A percentile compares a stretch with the other conserved stretches of the same genome.
These are phyloP conservation scores for Gossypium rotundifolium DNA, from an alignment of 345 rosid genomes.

Conservation along the genomic window DNA sequence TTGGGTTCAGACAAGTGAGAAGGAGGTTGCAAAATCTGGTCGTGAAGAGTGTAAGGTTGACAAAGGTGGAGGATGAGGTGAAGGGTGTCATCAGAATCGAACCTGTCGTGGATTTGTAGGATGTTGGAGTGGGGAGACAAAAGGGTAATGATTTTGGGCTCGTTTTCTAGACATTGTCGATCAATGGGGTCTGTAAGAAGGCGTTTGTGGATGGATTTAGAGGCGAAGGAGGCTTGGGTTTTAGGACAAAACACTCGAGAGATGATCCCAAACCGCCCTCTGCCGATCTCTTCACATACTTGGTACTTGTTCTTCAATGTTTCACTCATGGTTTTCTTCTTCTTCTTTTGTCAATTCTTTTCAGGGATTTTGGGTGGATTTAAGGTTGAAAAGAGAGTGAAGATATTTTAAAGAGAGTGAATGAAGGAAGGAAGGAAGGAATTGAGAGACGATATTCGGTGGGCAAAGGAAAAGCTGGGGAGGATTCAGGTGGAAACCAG, in stretches of 20 bases:
- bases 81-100: constrained; percentile 53
- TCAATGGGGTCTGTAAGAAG: constrained; percentile 50
- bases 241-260: constrained; percentile 46
- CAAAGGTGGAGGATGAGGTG: constrained; percentile 58
- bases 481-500: background rate
- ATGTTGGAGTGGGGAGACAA: constrained; percentile 60
- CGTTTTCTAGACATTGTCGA: constrained; percentile 60
- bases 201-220: constrained; percentile 58
- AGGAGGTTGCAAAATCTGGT: constrained; percentile 27
- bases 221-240: constrained; percentile 48
- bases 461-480: too few species aligned
- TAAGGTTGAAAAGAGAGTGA: too few species aligned
- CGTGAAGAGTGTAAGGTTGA: constrained; percentile 46
- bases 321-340: constrained; percentile 16
- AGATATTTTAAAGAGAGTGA: too few species aligned
- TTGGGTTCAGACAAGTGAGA: constrained; percentile 30
- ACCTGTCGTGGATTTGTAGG: constrained; percentile 39
- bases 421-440: background rate
- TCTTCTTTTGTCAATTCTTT: background rate
- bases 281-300: constrained; percentile 62
- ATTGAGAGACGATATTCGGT: constrained; percentile 21
- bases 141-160: constrained; percentile 61
- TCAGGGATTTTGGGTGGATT: background rate
- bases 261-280: constrained; percentile 68
- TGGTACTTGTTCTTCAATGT: constrained; percentile 43